Evolutionary conservation across 1,284 basidiomycete genomes (phyloP).

Genomic region (Cerrena zonata): DNA sequence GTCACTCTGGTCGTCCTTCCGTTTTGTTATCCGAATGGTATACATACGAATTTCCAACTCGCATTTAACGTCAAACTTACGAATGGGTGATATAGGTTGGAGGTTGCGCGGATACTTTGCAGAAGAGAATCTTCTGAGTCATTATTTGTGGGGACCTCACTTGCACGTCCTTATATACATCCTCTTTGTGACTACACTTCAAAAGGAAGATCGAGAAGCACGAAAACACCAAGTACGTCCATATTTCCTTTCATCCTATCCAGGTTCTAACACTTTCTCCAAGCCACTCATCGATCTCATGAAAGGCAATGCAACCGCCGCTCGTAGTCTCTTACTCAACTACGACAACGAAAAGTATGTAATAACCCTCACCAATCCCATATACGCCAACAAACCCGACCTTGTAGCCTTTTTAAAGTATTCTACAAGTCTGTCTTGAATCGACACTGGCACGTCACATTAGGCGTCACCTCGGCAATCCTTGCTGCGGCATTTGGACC

Average conservation of each 20-base stretch:
- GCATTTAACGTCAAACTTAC: too few species aligned
- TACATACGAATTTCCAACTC: not conserved
- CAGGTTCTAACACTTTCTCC: not conserved
- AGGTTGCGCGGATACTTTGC: not conserved
- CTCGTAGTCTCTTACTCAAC: conserved; percentile 45
- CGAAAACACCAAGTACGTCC: not conserved
- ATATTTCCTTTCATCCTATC: not conserved
- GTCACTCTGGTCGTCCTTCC: not conserved
- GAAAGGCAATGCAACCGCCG: conserved; percentile 44
- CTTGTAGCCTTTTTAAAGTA: not conserved
- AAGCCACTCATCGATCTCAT: conserved; percentile 54
- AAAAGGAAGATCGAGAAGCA: not conserved
- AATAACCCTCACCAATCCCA: not conserved
- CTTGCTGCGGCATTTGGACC: conserved; percentile 44
- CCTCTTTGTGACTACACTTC: not conserved
- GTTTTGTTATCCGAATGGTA: not conserved
- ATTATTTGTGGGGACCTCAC: not conserved
- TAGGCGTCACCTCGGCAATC: conserved; percentile 35
- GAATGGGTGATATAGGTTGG: not conserved
- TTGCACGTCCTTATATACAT: not conserved
- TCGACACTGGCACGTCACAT: conserved; percentile 11
- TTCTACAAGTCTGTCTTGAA: conserved; percentile 12
- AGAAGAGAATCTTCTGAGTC: not conserved
- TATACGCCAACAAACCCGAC: not conserved
- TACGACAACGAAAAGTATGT: conserved; percentile 34